Evolutionary conservation across 305 asterid species (phyloP).

Genomic region (Fraxinus ornus): DNA sequence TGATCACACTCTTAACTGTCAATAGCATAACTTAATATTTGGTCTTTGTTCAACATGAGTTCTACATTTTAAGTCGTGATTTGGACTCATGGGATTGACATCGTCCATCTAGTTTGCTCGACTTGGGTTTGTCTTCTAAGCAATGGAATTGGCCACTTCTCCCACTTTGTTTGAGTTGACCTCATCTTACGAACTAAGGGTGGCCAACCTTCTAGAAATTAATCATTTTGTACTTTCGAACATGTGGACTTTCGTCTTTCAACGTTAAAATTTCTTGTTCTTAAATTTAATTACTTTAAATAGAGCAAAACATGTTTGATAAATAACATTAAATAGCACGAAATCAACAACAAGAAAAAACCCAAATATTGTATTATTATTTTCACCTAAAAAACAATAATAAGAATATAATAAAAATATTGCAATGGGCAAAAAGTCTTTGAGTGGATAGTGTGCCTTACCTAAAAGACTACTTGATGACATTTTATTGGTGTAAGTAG

Average conservation of each 20-base stretch:
- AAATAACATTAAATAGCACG: background rate
- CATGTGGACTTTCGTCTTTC: background rate
- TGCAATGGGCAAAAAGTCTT: conserved; percentile 7
- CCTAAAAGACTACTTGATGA: conserved; percentile 36
- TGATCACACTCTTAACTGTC: no score
- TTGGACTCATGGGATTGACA: background rate
- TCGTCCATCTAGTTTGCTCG: background rate
- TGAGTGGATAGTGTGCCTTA: conserved; percentile 19
- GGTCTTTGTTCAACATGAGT: no score
- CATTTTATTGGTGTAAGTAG: conserved; percentile 33
- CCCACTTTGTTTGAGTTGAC: background rate
- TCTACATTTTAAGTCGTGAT: background rate
- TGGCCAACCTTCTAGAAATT: background rate
- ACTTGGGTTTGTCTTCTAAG: background rate
- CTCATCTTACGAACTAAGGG: background rate
- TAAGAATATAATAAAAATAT: background rate
- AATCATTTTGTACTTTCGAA: background rate
- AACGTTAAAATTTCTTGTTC: background rate
- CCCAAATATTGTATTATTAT: background rate
- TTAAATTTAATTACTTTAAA: background rate
- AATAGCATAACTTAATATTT: no score
- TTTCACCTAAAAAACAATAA: background rate
- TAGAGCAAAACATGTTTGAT: background rate
- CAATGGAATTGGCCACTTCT: background rate
- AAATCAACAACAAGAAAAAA: background rate